A percentile compares a stretch with the other conserved stretches of the same genome.
These are phyloP conservation scores for Lignosus rhinocerotis DNA, from an alignment of 1,284 basidiomycete genomes.

Conservation along the genomic window DNA sequence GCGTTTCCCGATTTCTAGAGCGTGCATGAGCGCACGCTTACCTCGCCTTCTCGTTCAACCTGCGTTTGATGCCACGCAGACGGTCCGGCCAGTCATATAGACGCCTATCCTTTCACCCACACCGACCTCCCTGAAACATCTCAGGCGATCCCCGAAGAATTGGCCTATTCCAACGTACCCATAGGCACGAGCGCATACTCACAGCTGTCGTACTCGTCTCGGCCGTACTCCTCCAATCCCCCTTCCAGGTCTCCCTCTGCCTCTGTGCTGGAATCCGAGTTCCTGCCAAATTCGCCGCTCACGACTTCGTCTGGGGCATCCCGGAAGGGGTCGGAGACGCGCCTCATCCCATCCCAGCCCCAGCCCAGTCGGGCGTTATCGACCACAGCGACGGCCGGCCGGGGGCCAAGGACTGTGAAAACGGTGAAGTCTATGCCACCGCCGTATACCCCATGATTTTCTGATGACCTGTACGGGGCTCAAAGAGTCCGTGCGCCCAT, in stretches of 20 bases:
- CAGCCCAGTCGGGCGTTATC: no score
- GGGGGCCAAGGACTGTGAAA: neutral
- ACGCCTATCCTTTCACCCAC: neutral
- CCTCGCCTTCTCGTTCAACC: neutral
- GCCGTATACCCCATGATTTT: constrained; percentile 1
- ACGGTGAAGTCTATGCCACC: neutral
- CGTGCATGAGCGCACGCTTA: neutral
- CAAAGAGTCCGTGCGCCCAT: neutral
- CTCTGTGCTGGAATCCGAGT: neutral
- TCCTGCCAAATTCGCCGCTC: no score
- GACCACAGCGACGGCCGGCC: no score
- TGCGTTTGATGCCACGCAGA: neutral
- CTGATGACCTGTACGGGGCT: neutral
- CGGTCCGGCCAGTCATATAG: neutral
- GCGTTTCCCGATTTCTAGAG: no score
- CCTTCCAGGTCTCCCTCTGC: neutral
- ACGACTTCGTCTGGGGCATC: no score
- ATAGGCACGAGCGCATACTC: no score
- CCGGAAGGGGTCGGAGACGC: no score
- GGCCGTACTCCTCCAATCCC: neutral
- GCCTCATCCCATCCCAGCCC: no score
- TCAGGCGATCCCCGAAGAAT: neutral
- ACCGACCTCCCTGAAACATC: neutral
- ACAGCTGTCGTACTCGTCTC: neutral
- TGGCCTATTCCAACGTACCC: neutral